Evolutionary conservation across 1,284 basidiomycete genomes (phyloP).

Genomic region (Austroboletus niveus): DNA sequence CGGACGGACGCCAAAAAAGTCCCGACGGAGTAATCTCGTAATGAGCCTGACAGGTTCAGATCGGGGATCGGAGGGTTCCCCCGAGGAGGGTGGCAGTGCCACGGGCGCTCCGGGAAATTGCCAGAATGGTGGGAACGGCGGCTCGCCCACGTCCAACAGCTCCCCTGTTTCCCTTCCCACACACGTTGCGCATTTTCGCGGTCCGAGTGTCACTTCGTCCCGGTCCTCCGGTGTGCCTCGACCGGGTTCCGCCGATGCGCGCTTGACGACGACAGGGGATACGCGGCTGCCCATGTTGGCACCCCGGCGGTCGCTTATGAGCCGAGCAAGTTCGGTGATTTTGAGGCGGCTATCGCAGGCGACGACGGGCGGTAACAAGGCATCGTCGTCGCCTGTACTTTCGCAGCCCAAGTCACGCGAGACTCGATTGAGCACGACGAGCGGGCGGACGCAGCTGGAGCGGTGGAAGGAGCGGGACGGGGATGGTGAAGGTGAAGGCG

Average conservation of each 20-base stretch:
- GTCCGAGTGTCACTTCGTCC: conserved; percentile 1
- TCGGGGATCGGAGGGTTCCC: too few species aligned
- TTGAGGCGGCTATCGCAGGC: conserved; percentile 24
- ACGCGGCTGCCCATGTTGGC: neutral
- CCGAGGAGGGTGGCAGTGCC: too few species aligned
- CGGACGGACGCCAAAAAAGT: neutral
- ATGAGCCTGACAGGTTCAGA: conserved; percentile 19
- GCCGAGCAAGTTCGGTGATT: conserved; percentile 28
- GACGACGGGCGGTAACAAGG: conserved; percentile 1
- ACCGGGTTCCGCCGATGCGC: conserved; percentile 25
- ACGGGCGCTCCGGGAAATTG: neutral
- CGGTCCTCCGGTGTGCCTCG: neutral
- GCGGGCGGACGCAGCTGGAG: conserved; percentile 1
- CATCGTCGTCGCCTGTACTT: neutral
- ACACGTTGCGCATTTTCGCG: conserved; percentile 2
- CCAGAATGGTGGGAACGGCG: too few species aligned
- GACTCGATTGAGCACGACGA: neutral
- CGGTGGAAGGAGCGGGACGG: neutral
- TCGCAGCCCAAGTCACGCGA: neutral
- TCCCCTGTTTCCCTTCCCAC: conserved; percentile 21
- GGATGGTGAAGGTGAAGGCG: conserved; percentile 3
- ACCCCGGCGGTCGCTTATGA: conserved; percentile 20
- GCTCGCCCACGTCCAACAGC: conserved; percentile 7
- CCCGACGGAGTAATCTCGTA: conserved; percentile 27
- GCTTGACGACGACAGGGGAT: conserved; percentile 15